phyloP scores from a whole-genome alignment of 306 rosid species.

The Vachellia collinsii region DNA sequence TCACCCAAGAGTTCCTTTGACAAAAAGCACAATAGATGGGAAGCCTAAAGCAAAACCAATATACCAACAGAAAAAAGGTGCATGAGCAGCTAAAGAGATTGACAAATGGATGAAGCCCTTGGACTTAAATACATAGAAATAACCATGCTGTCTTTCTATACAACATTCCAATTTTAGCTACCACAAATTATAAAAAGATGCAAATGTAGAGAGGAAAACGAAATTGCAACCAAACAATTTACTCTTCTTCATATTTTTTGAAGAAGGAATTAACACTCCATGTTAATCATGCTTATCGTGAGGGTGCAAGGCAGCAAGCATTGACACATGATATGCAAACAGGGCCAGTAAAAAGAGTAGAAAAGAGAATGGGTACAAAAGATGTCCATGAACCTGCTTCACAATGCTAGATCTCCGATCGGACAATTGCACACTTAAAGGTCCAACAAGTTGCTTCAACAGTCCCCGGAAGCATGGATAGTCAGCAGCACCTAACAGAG shows the following conservation, averaged over 20 bases:
- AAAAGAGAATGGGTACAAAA: conserved; percentile 21
- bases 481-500: conserved; percentile 81
- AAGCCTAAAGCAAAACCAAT: conserved; percentile 63
- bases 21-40: conserved; percentile 91
- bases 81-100: conserved; percentile 29
- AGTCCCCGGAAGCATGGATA: conserved; percentile 91
- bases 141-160: not conserved
- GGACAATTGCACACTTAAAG: conserved; percentile 89
- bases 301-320: not conserved
- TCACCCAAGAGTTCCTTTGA: conserved; percentile 98
- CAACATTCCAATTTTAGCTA: not conserved
- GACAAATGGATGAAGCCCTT: conserved; percentile 28
- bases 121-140: conserved; percentile 24
- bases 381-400: conserved; percentile 73
- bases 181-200: not conserved
- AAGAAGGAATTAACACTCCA: not conserved
- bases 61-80: conserved; percentile 26
- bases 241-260: not conserved
- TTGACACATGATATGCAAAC: not conserved
- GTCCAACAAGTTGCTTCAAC: conserved; percentile 93
- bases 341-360: not conserved
- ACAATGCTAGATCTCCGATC: conserved; percentile 97
- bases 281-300: not conserved
- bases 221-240: not conserved
- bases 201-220: not conserved